Evolutionary conservation across 2,329 filamentous ascomycete genomes (phyloP), one percentile per base, ranked within the genome.

Genomic region (Penicillium sp.): DNA sequence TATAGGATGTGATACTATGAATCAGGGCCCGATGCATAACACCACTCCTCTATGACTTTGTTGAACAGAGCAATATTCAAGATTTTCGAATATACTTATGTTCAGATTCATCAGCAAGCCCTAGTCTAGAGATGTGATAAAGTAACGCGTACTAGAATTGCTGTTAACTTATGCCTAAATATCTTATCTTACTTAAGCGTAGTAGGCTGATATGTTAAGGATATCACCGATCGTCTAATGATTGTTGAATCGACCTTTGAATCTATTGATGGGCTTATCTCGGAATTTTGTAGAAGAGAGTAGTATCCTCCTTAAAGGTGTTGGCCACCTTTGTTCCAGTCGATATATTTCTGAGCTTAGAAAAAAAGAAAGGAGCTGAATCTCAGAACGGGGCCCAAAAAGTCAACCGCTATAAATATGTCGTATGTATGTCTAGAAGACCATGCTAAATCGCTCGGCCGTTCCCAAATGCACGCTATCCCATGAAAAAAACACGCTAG

Each of bases 351-450:
- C 4, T 38, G 37, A 16, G 2, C 28, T 3, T 7, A 30, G 26
- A 48, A 8, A 30, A 28, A 6, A 30, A 30, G 13, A 19, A 16
- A 45, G 30, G 6, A 5, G 30, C 25, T 28, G 19, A 5, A 16
- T 48, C 26, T 48, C 30, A 30, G 11, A 22, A 16, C 6, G 7
- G 19, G 5, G 6, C 4, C 10, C 16, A n/a, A 28, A 11, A 35
- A 28, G 28, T 2, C 3, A 45, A 33, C 43, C 55, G 33, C 55
- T 35, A 35, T 25, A 43, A 30, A 52, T 7, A 30, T 26, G 35
- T 52, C 6, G 28, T 26, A 58, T 38, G 22, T n/a, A 52, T 52
- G 56, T 57, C 55, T 25, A 38, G 42, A 40, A 54, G 49, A 22
- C 49, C 16, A 30, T 14, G 13, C 37, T 35, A 52, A 37, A 13